phyloP scores from a whole-genome alignment of 2,329 filamentous ascomycete species.

The Ascochyta viciae-villosae region DNA sequence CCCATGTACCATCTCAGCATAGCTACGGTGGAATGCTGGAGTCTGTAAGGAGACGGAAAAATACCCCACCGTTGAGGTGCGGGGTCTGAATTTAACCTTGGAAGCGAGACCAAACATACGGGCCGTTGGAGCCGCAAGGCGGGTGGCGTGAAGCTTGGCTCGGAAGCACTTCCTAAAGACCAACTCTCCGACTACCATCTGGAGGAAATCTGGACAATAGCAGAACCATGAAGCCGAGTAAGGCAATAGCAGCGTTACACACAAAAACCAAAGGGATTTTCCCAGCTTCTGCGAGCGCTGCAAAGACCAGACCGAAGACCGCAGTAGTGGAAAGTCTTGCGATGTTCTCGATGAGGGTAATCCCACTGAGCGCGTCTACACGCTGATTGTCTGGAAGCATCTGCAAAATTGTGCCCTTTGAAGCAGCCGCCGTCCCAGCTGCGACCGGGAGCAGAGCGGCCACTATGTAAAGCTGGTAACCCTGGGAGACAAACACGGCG shows the following conservation, averaged over 20 bases:
- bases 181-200: constrained; percentile 40
- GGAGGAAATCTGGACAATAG: constrained; percentile 57
- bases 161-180: constrained; percentile 12
- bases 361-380: constrained; percentile 71
- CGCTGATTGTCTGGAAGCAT: constrained; percentile 70
- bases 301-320: constrained; percentile 72
- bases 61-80: constrained; percentile 19
- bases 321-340: constrained; percentile 68
- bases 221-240: constrained; percentile 59
- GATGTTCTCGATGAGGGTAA: constrained; percentile 74
- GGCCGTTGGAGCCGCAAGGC: constrained; percentile 4
- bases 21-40: neutral
- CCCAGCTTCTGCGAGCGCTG: constrained; percentile 66
- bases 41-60: constrained; percentile 19
- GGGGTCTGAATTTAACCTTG: constrained; percentile 13
- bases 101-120: neutral
- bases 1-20: neutral
- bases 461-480: constrained; percentile 74
- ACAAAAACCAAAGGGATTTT: constrained; percentile 70
- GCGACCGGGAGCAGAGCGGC: constrained; percentile 71
- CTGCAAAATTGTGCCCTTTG: constrained; percentile 75
- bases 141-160: constrained; percentile 1
- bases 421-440: constrained; percentile 71
- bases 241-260: constrained; percentile 67
- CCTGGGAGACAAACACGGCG: constrained; percentile 66